phyloP scores from a whole-genome alignment of 2,329 filamentous ascomycete species.

The Ceratocystiopsis brevicomis region DNA sequence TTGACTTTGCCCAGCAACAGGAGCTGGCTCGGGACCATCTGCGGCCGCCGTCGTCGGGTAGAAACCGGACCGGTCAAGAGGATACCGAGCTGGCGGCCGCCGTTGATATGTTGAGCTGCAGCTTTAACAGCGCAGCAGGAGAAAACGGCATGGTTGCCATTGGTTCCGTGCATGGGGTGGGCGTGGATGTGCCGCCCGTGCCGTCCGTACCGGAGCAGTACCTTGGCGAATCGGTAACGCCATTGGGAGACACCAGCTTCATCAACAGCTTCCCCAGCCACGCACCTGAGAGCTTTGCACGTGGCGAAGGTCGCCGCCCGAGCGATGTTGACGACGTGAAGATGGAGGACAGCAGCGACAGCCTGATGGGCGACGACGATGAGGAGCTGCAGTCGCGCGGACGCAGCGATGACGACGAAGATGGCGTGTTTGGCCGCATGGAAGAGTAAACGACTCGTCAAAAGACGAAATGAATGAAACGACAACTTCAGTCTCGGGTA shows the following conservation, averaged over 20 bases:
- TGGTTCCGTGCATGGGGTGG: constrained; percentile 23
- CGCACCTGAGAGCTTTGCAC: constrained; percentile 47
- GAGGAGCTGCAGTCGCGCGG: constrained; percentile 41
- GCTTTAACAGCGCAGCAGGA: constrained; percentile 59
- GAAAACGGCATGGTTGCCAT: constrained; percentile 35
- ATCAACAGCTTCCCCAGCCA: constrained; percentile 42
- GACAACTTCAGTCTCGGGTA: no score
- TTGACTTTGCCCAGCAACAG: constrained; percentile 23
- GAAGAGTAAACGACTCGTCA: constrained; percentile 45
- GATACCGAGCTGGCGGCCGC: constrained; percentile 79
- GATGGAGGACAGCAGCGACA: constrained; percentile 47
- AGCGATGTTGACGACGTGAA: constrained; percentile 34
- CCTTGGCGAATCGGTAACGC: constrained; percentile 32
- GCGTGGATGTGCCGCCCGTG: constrained; percentile 65
- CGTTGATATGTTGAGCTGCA: constrained; percentile 77
- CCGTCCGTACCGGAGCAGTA: constrained; percentile 72
- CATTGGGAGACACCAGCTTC: constrained; percentile 39
- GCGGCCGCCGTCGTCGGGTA: constrained; percentile 62
- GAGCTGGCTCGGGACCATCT: constrained; percentile 52
- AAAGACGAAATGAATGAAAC: not conserved
- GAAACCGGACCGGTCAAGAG: constrained; percentile 56
- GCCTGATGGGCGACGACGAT: constrained; percentile 46
- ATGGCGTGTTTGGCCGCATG: constrained; percentile 91
- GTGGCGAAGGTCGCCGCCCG: constrained; percentile 24
- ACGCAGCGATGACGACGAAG: constrained; percentile 74